Percentiles rank a stretch among this genome's conserved stretches.
Conservation (phyloP, 1,284 basidiomycete species). For the Microbotryum saponariae region DNA sequence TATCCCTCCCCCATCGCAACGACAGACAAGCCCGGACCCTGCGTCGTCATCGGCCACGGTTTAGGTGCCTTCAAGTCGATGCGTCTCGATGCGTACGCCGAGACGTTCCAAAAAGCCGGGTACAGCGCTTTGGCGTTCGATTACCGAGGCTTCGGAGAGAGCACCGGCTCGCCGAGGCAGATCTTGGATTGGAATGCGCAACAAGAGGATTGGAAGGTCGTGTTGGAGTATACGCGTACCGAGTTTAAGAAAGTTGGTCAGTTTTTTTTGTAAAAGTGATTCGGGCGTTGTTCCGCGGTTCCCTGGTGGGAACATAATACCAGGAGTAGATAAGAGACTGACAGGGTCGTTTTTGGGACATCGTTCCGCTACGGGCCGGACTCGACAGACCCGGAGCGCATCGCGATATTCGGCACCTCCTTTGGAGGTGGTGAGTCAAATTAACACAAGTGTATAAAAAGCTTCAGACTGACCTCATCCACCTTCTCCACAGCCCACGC, state of each 20-base stretch:
- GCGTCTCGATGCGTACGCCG: slow-evolving; percentile 1
- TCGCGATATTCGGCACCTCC: neutral
- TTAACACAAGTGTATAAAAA: no score
- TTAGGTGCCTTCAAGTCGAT: slow-evolving; percentile 1
- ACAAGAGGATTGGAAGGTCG: slow-evolving; percentile 2
- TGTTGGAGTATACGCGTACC: neutral
- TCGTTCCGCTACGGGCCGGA: neutral
- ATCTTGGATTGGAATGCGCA: slow-evolving; percentile 2
- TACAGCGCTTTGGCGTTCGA: neutral
- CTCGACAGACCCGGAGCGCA: neutral
- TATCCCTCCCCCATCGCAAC: neutral
- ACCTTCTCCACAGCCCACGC: neutral
- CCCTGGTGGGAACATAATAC: neutral
- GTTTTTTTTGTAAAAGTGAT: neutral
- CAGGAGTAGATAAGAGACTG: no score
- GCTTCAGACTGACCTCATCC: no score
- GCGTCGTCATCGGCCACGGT: neutral
- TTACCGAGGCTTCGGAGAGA: slow-evolving; percentile 1
- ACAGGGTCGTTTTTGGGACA: no score
- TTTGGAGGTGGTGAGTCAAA: neutral
- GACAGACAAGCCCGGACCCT: neutral
- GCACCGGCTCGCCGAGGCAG: neutral
- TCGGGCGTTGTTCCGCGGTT: no score
- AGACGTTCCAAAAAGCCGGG: neutral
- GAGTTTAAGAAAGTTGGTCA: neutral